These are phyloP conservation scores for Phlegmacium glaucopus DNA, from an alignment of 768 basidiomycete genomes.

Conservation along the genomic window DNA sequence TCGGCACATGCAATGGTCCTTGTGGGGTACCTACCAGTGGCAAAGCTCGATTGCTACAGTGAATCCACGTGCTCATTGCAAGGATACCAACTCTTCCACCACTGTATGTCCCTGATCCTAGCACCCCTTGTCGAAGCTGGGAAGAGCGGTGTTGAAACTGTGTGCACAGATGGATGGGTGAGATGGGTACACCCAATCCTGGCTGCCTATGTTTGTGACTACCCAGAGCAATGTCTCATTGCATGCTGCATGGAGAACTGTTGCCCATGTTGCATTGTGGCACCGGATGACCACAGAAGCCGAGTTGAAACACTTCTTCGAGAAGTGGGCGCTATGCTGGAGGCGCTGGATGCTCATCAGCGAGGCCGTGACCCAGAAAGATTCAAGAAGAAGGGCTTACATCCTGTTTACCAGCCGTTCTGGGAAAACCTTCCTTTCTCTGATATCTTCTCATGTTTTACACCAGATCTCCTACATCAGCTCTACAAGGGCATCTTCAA, in stretches of 20 bases:
- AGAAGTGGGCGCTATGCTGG: slow-evolving; percentile 1
- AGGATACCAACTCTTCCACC: slow-evolving; percentile 33
- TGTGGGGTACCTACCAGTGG: slow-evolving; percentile 9
- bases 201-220: neutral
- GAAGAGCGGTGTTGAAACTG: slow-evolving; percentile 16
- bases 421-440: slow-evolving; percentile 38
- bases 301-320: neutral
- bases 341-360: neutral
- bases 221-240: neutral
- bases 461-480: slow-evolving; percentile 45
- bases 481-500: slow-evolving; percentile 46
- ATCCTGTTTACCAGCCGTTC: slow-evolving; percentile 30
- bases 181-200: slow-evolving; percentile 12
- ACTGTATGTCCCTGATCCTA: slow-evolving; percentile 29
- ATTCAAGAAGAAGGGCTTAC: slow-evolving; percentile 13
- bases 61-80: slow-evolving; percentile 16
- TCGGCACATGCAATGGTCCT: slow-evolving; percentile 4
- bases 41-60: slow-evolving; percentile 27
- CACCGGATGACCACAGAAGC: slow-evolving; percentile 14
- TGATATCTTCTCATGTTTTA: slow-evolving; percentile 36
- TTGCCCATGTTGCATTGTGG: slow-evolving; percentile 15
- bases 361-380: neutral
- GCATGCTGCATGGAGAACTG: neutral
- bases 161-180: slow-evolving; percentile 30
- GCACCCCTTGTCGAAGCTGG: slow-evolving; percentile 23